Base-by-base conservation (phyloP, 1,284 basidiomycete species). In the Puccinia triticina region DNA sequence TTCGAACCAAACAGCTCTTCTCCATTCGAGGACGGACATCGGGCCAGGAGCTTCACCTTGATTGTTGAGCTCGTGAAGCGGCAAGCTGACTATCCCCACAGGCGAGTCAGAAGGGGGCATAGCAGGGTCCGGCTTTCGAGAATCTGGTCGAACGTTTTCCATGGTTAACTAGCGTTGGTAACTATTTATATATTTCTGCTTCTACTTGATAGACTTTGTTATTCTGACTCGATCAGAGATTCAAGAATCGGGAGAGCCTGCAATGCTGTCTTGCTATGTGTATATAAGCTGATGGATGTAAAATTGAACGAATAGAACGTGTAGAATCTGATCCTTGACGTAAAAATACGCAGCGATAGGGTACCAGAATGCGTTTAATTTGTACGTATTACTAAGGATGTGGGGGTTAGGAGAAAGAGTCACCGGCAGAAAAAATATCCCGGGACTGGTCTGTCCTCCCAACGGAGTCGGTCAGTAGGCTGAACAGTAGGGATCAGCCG, bases 11-110 rank as follows among this genome's bases (percentile, higher is more conserved):
- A 76, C 74, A 76, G 32, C 40, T 61, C 74, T 76, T 29, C 74
- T 76, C 74, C 74, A 76, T 76, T 76, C 74, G n/a, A 76, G 57
- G n/a, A 76, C 34, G 23, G 74, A 76, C 55, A 76, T 76, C 21
- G 53, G 74, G 46, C 40, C 57, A 64, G 61, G 74, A 21, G 55
- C 4, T 76, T 59, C 57, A 40, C 12, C 34, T 43, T 59, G 74
- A 40, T 73, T 55, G 48, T n/a, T 48, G 67, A 69, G 67, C 67
- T 69, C 40, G 40, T n/a, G 18, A 46, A 69, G 67, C 26, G 67
- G 67, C 26, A 69, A 46, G n/a, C 67, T 69, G 40, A 46, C 67
- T 1, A 69, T 14, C 37, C 46, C 12, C 37, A 29, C n/a, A 46
- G 37, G 40, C 21, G 67, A 48, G 46, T 69, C 67, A 48, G 10